A percentile compares a stretch with the other conserved stretches of the same genome.
These are phyloP conservation scores for Dipteronia dyeriana DNA, from an alignment of 345 rosid genomes.

Conservation along the genomic window DNA sequence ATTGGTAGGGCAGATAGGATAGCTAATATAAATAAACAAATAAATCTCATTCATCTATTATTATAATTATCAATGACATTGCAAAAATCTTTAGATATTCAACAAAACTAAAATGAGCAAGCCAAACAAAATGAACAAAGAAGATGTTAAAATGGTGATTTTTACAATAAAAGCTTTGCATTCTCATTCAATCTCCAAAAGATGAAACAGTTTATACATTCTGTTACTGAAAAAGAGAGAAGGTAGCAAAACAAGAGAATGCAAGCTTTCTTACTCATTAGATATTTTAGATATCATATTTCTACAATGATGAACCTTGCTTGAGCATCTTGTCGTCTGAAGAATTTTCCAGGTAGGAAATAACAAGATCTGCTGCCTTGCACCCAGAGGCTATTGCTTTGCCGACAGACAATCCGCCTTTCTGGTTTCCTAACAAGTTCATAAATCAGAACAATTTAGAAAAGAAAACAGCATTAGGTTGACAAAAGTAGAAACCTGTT, in stretches of 20 bases:
- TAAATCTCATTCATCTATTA: too few species aligned
- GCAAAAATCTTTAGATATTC: too few species aligned
- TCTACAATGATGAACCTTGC: conserved; percentile 20
- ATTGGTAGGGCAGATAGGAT: too few species aligned
- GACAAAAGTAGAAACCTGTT: too few species aligned
- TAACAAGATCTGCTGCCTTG: conserved; percentile 86
- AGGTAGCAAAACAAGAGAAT: not conserved
- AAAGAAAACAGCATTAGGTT: not conserved
- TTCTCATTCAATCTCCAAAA: not conserved
- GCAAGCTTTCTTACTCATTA: too few species aligned
- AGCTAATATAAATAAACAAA: too few species aligned
- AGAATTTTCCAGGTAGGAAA: conserved; percentile 70
- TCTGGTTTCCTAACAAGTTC: conserved; percentile 72
- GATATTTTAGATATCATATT: too few species aligned
- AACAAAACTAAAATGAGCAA: too few species aligned
- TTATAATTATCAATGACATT: too few species aligned
- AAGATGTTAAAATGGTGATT: not conserved
- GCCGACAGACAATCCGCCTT: conserved; percentile 84
- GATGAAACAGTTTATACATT: not conserved
- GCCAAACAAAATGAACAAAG: too few species aligned
- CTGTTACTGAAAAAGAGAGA: not conserved
- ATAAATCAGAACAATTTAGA: conserved; percentile 2
- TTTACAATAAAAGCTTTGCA: not conserved
- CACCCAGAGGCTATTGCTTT: conserved; percentile 82
- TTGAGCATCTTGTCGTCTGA: conserved; percentile 37